A percentile compares a stretch with the other conserved stretches of the same genome.
These are phyloP conservation scores for Kwoniella newhampshirensis DNA, from an alignment of 768 basidiomycete species.

Conservation along the genomic window DNA sequence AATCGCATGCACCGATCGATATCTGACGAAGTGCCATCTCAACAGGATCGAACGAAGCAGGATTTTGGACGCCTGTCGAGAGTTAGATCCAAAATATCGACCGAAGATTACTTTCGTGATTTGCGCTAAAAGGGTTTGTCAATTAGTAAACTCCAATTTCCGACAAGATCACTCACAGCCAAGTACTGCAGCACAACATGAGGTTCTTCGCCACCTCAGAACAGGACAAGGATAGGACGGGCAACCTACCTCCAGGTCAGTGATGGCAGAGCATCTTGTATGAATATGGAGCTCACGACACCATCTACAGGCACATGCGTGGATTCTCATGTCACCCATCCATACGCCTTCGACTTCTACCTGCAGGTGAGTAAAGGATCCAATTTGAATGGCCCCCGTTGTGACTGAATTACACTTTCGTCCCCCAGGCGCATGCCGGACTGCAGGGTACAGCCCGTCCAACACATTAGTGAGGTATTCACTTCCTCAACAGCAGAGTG, in stretches of 20 bases:
- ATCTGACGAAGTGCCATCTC: background rate
- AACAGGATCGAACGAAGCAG: background rate
- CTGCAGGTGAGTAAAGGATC: conserved; percentile 16
- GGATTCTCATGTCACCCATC: conserved; percentile 44
- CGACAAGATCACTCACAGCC: too few species aligned
- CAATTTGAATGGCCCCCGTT: background rate
- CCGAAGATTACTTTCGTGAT: conserved; percentile 49
- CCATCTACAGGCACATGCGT: conserved; percentile 35
- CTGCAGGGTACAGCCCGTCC: conserved; percentile 46
- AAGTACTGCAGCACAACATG: conserved; percentile 45
- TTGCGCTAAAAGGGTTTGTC: conserved; percentile 42
- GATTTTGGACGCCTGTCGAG: conserved; percentile 14
- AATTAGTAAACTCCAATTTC: too few species aligned
- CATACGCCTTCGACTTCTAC: conserved; percentile 52
- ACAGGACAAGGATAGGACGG: conserved; percentile 40
- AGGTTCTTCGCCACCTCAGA: conserved; percentile 42
- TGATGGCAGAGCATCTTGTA: background rate
- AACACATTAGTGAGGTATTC: conserved; percentile 35
- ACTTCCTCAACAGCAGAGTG: background rate
- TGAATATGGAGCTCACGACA: background rate
- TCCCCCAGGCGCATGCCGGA: conserved; percentile 35
- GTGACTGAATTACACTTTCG: background rate
- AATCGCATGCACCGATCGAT: too few species aligned
- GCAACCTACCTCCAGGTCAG: conserved; percentile 34
- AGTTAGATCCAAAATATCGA: conserved; percentile 42